A percentile compares a stretch with the other conserved stretches of the same genome.
Conservation (phyloP, 2,329 filamentous ascomycete genomes). For the Hymenoscyphus albidus region DNA sequence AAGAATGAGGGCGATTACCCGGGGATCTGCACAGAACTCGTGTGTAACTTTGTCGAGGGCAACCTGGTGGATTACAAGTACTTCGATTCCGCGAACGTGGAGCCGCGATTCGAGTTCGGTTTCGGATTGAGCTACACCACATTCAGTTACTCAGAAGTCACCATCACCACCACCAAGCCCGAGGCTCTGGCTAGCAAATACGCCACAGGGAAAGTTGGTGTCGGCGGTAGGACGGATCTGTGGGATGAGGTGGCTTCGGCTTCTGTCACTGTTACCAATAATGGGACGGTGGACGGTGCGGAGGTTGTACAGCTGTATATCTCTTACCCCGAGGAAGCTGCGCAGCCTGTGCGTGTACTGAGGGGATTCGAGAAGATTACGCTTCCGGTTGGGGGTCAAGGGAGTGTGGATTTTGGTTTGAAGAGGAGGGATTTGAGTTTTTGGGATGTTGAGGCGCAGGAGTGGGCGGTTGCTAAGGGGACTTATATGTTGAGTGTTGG, state of each 20-base stretch:
- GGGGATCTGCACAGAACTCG: conserved; percentile 69
- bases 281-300: conserved; percentile 37
- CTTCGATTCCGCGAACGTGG: conserved; percentile 41
- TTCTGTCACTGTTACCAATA: conserved; percentile 45
- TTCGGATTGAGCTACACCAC: conserved; percentile 54
- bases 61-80: conserved; percentile 49
- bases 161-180: conserved; percentile 38
- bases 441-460: conserved; percentile 59
- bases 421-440: conserved; percentile 59
- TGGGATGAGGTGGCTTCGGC: conserved; percentile 50
- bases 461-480: conserved; percentile 60
- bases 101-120: conserved; percentile 38
- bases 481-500: conserved; percentile 52
- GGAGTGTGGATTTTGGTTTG: conserved; percentile 47
- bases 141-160: conserved; percentile 46
- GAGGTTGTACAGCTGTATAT: conserved; percentile 42
- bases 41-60: conserved; percentile 49
- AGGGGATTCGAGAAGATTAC: conserved; percentile 71
- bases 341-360: conserved; percentile 47
- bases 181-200: conserved; percentile 40
- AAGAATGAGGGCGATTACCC: conserved; percentile 49
- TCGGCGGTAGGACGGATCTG: conserved; percentile 52
- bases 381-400: conserved; percentile 44
- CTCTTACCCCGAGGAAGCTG: conserved; percentile 67
- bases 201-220: conserved; percentile 54